Base-by-base conservation (phyloP, 139 green algal species). In the Haematococcus lacustris region DNA sequence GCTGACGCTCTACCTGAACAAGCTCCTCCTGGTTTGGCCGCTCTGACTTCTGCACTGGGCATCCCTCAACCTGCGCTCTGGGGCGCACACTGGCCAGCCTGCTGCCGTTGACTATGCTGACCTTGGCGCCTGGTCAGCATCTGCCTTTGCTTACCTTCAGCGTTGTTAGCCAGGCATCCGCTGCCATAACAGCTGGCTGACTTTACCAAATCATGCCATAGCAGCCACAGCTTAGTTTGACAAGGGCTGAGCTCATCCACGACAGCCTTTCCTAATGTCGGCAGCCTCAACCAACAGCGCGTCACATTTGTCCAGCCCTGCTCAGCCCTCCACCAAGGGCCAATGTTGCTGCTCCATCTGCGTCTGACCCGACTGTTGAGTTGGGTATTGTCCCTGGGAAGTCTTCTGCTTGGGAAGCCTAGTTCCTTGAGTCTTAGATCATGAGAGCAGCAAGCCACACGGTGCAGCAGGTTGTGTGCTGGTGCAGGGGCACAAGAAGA, bases 401-500 rank as follows among this genome's bases (percentile, higher is more conserved):
- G n/a, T n/a, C n/a, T n/a, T n/a, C n/a, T n/a, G n/a, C n/a, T n/a
- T n/a, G n/a, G n/a, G n/a, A n/a, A n/a, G n/a, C n/a, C n/a, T n/a
- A n/a, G n/a, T n/a, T n/a, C n/a, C n/a, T 21, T 47, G 62, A 34
- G 28, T 73, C 59, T 68, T 13, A 28, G 23, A 2, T 28, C 13
- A 66, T 32, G 7, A 53, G 2, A 32, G 0, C n/a, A n/a, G 33
- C 74, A 71, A 30, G 28, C 39, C 41, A 26, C 13, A 7, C 50
- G 51, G 17, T 38, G 64, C 47, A 32, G 70, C 59, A 39, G 53
- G 66, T 38, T 38, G 59, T 40, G 51, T 13, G 21, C 69, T 61
- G 33, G 37, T 69, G 9, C 63, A 85, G 68, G 93, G 93, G 26
- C 92, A 94, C 83, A 66, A 95, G 73, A 77, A 80, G 7, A 83